Conservation (phyloP, 352 stramenopile genomes). For the Thalassiosira livingstoniorum region DNA sequence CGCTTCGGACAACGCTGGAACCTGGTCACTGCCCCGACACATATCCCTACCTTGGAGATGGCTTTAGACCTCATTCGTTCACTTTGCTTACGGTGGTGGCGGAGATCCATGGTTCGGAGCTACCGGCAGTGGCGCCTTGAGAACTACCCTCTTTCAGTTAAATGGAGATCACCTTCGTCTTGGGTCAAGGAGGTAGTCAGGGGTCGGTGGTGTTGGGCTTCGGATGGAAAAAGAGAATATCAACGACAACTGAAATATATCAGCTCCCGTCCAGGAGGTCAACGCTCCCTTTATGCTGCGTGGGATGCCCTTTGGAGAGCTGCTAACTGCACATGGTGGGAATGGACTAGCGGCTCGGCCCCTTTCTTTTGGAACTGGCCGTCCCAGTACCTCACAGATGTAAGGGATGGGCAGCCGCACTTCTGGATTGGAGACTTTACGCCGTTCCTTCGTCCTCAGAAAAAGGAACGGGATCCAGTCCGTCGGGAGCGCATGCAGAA, state of each 20-base stretch:
- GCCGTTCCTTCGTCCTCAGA: background rate
- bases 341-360: slow-evolving; percentile 45
- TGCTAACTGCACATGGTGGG: slow-evolving; percentile 33
- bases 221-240: too few relatives aligned
- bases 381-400: background rate
- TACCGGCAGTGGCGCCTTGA: too few relatives aligned
- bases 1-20: too few relatives aligned
- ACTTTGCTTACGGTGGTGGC: too few relatives aligned
- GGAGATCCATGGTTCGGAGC: too few relatives aligned
- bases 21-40: too few relatives aligned
- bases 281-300: background rate
- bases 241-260: too few relatives aligned
- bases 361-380: slow-evolving; percentile 20
- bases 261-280: background rate
- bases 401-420: slow-evolving; percentile 10
- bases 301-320: slow-evolving; percentile 9
- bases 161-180: background rate
- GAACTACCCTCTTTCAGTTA: too few relatives aligned
- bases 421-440: slow-evolving; percentile 1
- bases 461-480: background rate
- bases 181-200: background rate
- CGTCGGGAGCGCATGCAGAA: background rate
- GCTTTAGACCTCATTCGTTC: too few relatives aligned
- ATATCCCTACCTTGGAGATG: too few relatives aligned
- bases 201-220: background rate